These are phyloP conservation scores for Phytophthora foliorum DNA, from an alignment of 352 stramenopile genomes.

Conservation along the genomic window DNA sequence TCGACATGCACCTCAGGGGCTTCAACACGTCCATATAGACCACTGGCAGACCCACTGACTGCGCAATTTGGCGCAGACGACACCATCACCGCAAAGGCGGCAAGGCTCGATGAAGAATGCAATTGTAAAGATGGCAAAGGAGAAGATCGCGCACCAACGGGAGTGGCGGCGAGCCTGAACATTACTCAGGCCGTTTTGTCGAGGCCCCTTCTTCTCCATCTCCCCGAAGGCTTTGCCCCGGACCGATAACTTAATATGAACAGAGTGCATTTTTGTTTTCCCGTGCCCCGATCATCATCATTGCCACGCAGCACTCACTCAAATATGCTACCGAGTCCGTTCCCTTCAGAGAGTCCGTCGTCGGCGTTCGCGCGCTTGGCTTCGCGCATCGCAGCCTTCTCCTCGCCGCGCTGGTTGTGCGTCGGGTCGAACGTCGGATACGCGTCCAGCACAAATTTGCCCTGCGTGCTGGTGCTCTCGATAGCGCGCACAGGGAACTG, in stretches of 20 bases:
- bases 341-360: slow-evolving; percentile 48
- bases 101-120: slow-evolving; percentile 30
- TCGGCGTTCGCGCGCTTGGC: slow-evolving; percentile 52
- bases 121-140: slow-evolving; percentile 34
- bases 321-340: slow-evolving; percentile 64
- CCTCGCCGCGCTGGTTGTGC: slow-evolving; percentile 37
- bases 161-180: slow-evolving; percentile 27
- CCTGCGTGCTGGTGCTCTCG: slow-evolving; percentile 71
- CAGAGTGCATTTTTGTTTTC: slow-evolving; percentile 37
- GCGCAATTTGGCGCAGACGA: slow-evolving; percentile 31
- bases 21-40: slow-evolving; percentile 47
- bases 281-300: slow-evolving; percentile 5
- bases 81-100: slow-evolving; percentile 30
- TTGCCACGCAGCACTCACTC: slow-evolving; percentile 32
- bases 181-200: slow-evolving; percentile 25
- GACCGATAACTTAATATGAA: slow-evolving; percentile 51
- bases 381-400: slow-evolving; percentile 60
- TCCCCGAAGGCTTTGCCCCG: slow-evolving; percentile 23
- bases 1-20: slow-evolving; percentile 70
- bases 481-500: slow-evolving; percentile 67
- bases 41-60: slow-evolving; percentile 27
- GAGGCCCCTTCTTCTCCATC: slow-evolving; percentile 30
- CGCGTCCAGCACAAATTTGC: slow-evolving; percentile 81
- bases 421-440: slow-evolving; percentile 58
- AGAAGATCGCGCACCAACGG: slow-evolving; percentile 32